Base-by-base conservation (phyloP, 495 filamentous ascomycete species). In the Trichocladium antarcticum region DNA sequence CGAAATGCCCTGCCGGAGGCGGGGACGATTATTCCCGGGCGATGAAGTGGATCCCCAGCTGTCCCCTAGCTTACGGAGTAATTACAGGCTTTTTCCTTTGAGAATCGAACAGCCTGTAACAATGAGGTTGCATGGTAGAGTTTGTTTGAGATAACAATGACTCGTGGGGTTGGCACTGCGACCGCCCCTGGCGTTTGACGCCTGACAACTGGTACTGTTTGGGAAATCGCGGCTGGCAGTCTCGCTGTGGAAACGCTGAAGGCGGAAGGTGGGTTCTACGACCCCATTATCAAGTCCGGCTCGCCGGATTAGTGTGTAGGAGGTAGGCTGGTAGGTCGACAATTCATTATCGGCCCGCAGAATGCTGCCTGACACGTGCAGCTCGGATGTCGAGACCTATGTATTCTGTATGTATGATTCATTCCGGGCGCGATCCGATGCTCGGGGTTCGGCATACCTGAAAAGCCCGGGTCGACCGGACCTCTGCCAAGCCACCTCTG, bases 1-100 rank as follows among this genome's bases (percentile, higher is more conserved):
- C n/a, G n/a, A n/a, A n/a, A n/a, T n/a, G n/a, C n/a, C n/a, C n/a
- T n/a, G n/a, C 21, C 20, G 24, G 31, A 28, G 37, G 15, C 39
- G 38, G 22, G 51, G 45, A 11, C 51, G 51, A 45, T 41, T 38
- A 54, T 54, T 49, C 43, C 51, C 51, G 51, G 51, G 44, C 21
- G 11, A 10, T 5, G 22, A 5, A 37, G 47, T 32, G 40, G 39
- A 37, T 24, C 28, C 12, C 37, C 6, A 24, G 22, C 14, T 20
- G 45, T 49, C 45, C 51, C 51, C 42, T 51, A 42, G 21, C 35
- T 51, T 41, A 27, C 45, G 34, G 37, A 34, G 36, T 53, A 47
- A 42, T 53, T 20, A 27, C 45, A 39, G 37, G 39, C 42, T 53
- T 53, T 47, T 53, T 20, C 29, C 15, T 31, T 22, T n/a, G n/a